Percentiles rank a stretch among this genome's conserved stretches.
These are phyloP conservation scores for Staphylotrichum longicolle DNA, from an alignment of 495 filamentous ascomycete genomes.

Conservation along the genomic window DNA sequence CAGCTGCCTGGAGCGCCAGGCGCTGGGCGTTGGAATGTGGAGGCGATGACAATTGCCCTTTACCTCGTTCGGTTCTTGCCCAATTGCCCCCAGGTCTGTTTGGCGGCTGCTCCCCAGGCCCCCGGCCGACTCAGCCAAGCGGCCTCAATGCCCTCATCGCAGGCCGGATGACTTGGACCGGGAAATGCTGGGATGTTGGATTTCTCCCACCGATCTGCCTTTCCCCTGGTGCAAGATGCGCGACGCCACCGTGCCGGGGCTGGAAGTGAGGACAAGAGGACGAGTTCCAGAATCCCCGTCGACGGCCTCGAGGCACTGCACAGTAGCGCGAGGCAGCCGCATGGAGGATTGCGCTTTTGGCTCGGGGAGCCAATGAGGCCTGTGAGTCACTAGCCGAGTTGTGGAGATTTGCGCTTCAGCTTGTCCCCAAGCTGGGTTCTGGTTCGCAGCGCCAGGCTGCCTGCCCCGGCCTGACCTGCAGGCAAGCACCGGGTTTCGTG, in stretches of 20 bases:
- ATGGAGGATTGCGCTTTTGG: constrained; percentile 1
- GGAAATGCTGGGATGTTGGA: background rate
- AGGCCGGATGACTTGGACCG: background rate
- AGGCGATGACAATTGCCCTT: background rate
- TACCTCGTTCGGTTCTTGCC: background rate
- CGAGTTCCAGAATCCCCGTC: too few relatives aligned
- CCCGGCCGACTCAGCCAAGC: background rate
- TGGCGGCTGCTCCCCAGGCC: background rate
- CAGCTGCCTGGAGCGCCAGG: constrained; percentile 13
- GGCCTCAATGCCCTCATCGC: background rate
- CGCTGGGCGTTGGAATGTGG: background rate
- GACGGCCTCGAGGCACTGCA: too few relatives aligned
- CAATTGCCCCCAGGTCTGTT: background rate
- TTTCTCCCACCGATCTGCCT: constrained; percentile 14
- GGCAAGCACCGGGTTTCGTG: background rate
- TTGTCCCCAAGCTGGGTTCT: background rate
- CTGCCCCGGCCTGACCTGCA: background rate
- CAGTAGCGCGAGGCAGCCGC: constrained; percentile 12
- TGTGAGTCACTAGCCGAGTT: constrained; percentile 24
- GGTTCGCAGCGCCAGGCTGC: constrained; percentile 5
- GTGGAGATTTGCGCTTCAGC: constrained; percentile 20
- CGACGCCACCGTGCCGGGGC: background rate
- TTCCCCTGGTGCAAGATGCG: background rate
- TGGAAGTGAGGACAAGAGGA: constrained; percentile 6
- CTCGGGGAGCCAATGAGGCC: constrained; percentile 15